Conservation (phyloP, 2,329 filamentous ascomycete species). For the Macrophomina phaseolina region DNA sequence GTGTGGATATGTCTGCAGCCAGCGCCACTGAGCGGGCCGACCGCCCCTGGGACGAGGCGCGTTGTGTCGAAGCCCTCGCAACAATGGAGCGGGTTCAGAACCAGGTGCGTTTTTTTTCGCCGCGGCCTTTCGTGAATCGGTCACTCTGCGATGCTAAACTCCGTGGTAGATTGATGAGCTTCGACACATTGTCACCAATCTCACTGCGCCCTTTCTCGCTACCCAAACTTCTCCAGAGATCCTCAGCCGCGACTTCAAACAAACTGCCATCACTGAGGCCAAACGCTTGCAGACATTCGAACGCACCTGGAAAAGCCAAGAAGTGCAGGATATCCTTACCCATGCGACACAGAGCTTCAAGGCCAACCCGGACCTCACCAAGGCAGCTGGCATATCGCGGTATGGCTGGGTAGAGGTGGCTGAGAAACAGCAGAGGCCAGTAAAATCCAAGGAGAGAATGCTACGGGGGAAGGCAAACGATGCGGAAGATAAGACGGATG, state of each 20-base stretch:
- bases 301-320: conserved; percentile 44
- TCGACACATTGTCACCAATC: conserved; percentile 49
- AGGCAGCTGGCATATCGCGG: conserved; percentile 40
- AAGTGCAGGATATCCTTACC: conserved; percentile 43
- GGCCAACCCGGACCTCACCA: conserved; percentile 45
- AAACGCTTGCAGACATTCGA: conserved; percentile 46
- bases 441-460: conserved; percentile 26
- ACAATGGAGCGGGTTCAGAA: conserved; percentile 52
- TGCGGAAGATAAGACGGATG: conserved; percentile 20
- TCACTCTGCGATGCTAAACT: conserved; percentile 28
- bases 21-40: background rate
- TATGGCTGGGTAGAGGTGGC: conserved; percentile 48
- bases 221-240: conserved; percentile 35
- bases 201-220: conserved; percentile 48
- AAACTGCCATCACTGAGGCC: conserved; percentile 43
- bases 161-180: conserved; percentile 47
- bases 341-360: conserved; percentile 44
- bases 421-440: conserved; percentile 30
- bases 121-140: background rate
- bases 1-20: background rate
- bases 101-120: conserved; percentile 40
- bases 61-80: conserved; percentile 50
- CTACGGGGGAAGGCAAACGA: conserved; percentile 28
- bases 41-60: conserved; percentile 45
- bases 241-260: conserved; percentile 47